Base-by-base conservation (phyloP, 1,284 basidiomycete genomes). In the Malassezia psittaci region DNA sequence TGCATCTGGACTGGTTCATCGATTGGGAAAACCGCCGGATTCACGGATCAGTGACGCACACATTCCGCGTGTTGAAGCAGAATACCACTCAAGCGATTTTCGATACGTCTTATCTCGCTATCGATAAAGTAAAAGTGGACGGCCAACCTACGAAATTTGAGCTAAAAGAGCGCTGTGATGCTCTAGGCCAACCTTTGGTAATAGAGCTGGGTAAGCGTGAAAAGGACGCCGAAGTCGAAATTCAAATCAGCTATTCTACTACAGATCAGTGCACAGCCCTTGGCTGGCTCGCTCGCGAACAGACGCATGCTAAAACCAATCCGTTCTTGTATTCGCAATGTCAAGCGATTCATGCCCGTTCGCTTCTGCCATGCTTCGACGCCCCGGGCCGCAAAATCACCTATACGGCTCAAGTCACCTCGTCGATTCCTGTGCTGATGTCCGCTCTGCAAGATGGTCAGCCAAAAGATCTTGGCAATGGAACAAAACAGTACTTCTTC, bases 261-360 rank as follows among this genome's bases (percentile, higher is more conserved):
- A 88, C 87, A 5, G 78, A 82, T 54, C 78, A 83, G 33, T 86
- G 84, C 73, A 87, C 84, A 11, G 89, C 91, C 0, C 78, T 98
- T n/a, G 91, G 93, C 58, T 98, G 91, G 90, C 81, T 96, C 33
- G 83, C 82, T 36, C 86, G 88, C 64, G 83, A 86, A 84, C 90
- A 96, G 77, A 96, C 91, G 0, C 87, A 89, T 59, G 89, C 69
- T 78, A 79, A 53, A 85, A 87, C 76, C 43, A 63, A 59, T 13
- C 87, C 89, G 0, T 96, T 87, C 77, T 78, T 96, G 36, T 96
- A 94, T 79, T 90, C 87, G 56, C 90, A 96, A 76, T 89, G 86
- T 71, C 90, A 96, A 75, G 89, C 91, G 13, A 64, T 65, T 36
- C 59, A 62, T 54, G 57, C 48, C 32, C 54, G 69, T 47, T 67